Conservation (phyloP, 805 yeast species). For the Candida methanosorbosa region DNA sequence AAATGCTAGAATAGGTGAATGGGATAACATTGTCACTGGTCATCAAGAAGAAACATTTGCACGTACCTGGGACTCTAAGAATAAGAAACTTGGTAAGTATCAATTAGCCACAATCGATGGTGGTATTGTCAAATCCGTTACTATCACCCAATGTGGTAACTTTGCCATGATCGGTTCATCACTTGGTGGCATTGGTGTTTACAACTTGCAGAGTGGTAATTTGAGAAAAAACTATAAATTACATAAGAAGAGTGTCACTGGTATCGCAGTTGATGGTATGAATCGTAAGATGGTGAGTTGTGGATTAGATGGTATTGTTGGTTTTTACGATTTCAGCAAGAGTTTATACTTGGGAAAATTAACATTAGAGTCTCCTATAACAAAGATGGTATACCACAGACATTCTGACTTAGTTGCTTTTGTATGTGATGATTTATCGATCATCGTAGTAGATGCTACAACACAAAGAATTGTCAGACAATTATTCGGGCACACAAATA, state of each 20-base stretch:
- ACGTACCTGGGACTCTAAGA: conserved; percentile 80
- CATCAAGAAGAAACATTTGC: conserved; percentile 81
- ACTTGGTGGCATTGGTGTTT: conserved; percentile 74
- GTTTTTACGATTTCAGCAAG: conserved; percentile 76
- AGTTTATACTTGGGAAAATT: conserved; percentile 61
- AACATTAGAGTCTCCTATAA: conserved; percentile 67
- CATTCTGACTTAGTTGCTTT: conserved; percentile 80
- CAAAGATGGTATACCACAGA: conserved; percentile 68
- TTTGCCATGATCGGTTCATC: conserved; percentile 89
- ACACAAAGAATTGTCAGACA: conserved; percentile 82
- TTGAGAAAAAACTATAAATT: conserved; percentile 59
- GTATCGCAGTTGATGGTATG: conserved; percentile 83
- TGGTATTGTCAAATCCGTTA: conserved; percentile 64
- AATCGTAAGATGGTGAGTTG: conserved; percentile 79
- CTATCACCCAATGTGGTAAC: conserved; percentile 89
- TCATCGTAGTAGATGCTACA: conserved; percentile 72
- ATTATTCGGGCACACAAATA: conserved; percentile 80
- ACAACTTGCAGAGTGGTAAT: conserved; percentile 88
- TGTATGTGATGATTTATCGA: conserved; percentile 77
- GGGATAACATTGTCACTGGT: conserved; percentile 90
- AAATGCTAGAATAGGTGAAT: conserved; percentile 70
- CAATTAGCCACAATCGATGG: conserved; percentile 67
- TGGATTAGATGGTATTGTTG: conserved; percentile 84
- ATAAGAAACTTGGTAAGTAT: conserved; percentile 74
- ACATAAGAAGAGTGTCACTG: conserved; percentile 79